Evolutionary conservation across 1,139 yeast species (phyloP).

Genomic region (Kodamaea derodonti): DNA sequence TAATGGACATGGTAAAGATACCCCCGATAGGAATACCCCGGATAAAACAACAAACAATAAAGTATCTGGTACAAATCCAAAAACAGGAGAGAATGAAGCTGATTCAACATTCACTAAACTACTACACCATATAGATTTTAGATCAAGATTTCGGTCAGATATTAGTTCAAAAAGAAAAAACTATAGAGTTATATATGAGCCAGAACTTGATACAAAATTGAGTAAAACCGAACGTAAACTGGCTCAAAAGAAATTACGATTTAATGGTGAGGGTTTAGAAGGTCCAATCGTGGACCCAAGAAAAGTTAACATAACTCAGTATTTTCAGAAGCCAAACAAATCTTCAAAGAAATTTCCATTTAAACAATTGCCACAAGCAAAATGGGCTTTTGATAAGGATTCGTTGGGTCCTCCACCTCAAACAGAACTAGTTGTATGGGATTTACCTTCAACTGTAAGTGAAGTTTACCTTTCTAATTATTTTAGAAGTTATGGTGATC

Average conservation of each 20-base stretch:
- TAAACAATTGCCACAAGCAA: slow-evolving; percentile 50
- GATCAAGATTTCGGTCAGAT: slow-evolving; percentile 10
- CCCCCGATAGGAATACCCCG: not conserved
- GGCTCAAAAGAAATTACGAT: slow-evolving; percentile 34
- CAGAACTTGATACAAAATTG: slow-evolving; percentile 36
- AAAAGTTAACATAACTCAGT: slow-evolving; percentile 23
- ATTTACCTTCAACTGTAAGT: slow-evolving; percentile 48
- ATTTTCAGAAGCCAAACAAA: slow-evolving; percentile 41
- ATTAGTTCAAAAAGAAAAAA: slow-evolving; percentile 19
- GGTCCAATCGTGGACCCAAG: slow-evolving; percentile 33
- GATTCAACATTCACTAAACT: slow-evolving; percentile 31
- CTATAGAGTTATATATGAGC: slow-evolving; percentile 53
- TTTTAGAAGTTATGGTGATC: slow-evolving; percentile 58
- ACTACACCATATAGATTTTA: slow-evolving; percentile 28
- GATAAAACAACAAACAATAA: not conserved
- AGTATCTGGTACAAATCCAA: slow-evolving; percentile 32
- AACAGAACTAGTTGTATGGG: slow-evolving; percentile 67
- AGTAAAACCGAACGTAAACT: slow-evolving; percentile 33
- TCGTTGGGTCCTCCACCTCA: slow-evolving; percentile 78
- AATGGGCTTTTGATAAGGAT: slow-evolving; percentile 58
- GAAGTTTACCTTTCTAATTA: slow-evolving; percentile 48
- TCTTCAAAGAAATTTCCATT: slow-evolving; percentile 41
- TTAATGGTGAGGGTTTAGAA: slow-evolving; percentile 28
- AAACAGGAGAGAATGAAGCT: slow-evolving; percentile 29
- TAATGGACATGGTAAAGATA: not conserved